Evolutionary conservation across 768 basidiomycete genomes (phyloP), one percentile per base, ranked within the genome.

Genomic region (Favolaschia claudopus): DNA sequence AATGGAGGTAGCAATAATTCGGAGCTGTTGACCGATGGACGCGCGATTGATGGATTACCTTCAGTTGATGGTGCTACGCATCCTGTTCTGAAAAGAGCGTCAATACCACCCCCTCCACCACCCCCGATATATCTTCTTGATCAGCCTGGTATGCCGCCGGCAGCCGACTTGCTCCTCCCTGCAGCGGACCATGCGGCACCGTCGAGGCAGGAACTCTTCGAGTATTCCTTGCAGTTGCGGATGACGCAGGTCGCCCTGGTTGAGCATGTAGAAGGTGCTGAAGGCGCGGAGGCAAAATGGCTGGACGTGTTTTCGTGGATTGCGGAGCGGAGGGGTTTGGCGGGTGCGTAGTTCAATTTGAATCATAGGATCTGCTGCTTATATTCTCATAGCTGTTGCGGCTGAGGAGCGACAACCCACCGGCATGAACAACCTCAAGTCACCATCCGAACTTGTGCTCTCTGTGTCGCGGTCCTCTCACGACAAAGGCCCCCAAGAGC

Each of bases 271-370:
- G 89, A 95, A 33, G 96, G 97, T 0, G 82, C 94, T 0, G 93
- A 96, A 66, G 85, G 87, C 36, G 95, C 95, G 0, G 88, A 91
- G 60, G 75, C 77, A 17, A 88, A 86, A 55, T 95, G 94, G 85
- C 78, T 94, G 15, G 93, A 94, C 25, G 82, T 94, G 8, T 96
- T 96, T 71, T 77, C 84, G 5, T 97, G 92, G 91, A 88, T 95
- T 68, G 88, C 94, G 0, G 89, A 88, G 55, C 78, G 80, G 65
- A 81, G 70, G 40, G 72, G 76, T 27, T 36, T 65, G 42, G 62
- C 70, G 9, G 64, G 66, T 42, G 65, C 40, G 58, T 56, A 8
- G 20, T 28, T 14, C 5, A 1, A 4, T 22, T 34, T 13, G 7
- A n/a, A n/a, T 24, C 5, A 15, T 1, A 3, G 24, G 4, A 17